phyloP scores from a whole-genome alignment of 176 grass and related monocot species.

The Ensete ventricosum region DNA sequence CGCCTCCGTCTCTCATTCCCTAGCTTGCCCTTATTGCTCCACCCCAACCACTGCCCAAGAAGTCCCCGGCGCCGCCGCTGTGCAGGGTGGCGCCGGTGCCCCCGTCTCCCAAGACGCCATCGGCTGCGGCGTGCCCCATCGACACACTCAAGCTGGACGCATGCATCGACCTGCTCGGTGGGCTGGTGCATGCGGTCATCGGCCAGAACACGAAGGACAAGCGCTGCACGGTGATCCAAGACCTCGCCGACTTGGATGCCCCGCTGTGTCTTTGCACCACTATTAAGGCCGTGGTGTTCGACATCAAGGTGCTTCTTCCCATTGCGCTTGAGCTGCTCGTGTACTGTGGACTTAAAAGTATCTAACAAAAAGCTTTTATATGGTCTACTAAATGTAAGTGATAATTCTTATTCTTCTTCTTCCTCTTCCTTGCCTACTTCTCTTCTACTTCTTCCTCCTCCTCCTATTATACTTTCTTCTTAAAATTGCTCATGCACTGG shows the following conservation, averaged over 20 bases:
- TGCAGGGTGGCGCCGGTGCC: too few relatives aligned
- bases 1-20: not conserved
- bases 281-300: constrained; percentile 5
- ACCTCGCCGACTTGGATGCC: constrained; percentile 9
- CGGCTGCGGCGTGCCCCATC: not conserved
- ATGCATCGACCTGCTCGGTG: constrained; percentile 8
- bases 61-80: not conserved
- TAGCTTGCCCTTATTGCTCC: not conserved
- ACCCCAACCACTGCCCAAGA: not conserved
- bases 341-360: not conserved
- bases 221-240: constrained; percentile 10
- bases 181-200: constrained; percentile 1
- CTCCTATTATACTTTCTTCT: too few relatives aligned
- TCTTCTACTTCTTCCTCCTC: too few relatives aligned
- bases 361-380: too few relatives aligned
- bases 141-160: constrained; percentile 12
- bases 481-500: too few relatives aligned
- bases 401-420: too few relatives aligned
- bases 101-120: not conserved
- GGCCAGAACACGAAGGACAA: not conserved
- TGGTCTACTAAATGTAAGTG: too few relatives aligned
- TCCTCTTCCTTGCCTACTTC: too few relatives aligned
- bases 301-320: not conserved
- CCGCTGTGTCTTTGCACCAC: constrained; percentile 13
- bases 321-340: constrained; percentile 2